These are phyloP conservation scores for Ramaria sp. DNA, from an alignment of 768 basidiomycete species.

Conservation along the genomic window DNA sequence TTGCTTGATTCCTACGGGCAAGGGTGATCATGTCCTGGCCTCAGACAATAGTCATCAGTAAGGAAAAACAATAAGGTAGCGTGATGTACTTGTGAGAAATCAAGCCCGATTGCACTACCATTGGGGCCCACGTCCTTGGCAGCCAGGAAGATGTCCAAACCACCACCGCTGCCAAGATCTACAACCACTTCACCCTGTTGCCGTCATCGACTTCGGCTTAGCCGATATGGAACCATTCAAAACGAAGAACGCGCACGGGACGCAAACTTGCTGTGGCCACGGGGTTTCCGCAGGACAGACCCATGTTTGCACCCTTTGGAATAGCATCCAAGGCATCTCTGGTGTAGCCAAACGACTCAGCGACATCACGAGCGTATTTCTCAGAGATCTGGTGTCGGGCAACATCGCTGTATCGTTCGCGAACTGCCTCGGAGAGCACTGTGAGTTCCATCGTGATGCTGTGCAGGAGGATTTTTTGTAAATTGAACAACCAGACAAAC, in stretches of 20 bases:
- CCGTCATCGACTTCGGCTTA: too few relatives aligned
- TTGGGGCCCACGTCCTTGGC: slow-evolving; percentile 36
- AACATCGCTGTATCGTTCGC: too few relatives aligned
- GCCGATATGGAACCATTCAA: not conserved
- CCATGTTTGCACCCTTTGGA: slow-evolving; percentile 36
- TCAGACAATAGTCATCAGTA: not conserved
- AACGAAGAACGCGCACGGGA: not conserved
- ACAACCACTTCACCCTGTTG: slow-evolving; percentile 44
- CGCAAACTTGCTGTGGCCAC: slow-evolving; percentile 32
- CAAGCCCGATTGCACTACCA: slow-evolving; percentile 45
- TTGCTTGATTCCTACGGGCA: slow-evolving; percentile 34
- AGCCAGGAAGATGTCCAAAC: slow-evolving; percentile 45
- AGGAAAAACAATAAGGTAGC: not conserved
- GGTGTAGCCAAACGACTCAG: slow-evolving; percentile 39
- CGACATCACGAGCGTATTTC: slow-evolving; percentile 15
- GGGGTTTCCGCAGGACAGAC: slow-evolving; percentile 47
- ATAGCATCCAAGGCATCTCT: slow-evolving; percentile 31
- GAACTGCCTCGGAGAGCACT: too few relatives aligned
- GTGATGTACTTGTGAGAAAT: slow-evolving; percentile 34
- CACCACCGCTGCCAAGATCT: slow-evolving; percentile 48
- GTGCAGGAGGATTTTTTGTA: too few relatives aligned
- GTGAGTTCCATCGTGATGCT: too few relatives aligned
- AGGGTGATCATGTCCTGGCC: slow-evolving; percentile 40
- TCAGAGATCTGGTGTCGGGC: too few relatives aligned
- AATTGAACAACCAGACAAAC: too few relatives aligned